Evolutionary conservation across 2,329 filamentous ascomycete species (phyloP).

Genomic region (Dactylellina cionopaga): DNA sequence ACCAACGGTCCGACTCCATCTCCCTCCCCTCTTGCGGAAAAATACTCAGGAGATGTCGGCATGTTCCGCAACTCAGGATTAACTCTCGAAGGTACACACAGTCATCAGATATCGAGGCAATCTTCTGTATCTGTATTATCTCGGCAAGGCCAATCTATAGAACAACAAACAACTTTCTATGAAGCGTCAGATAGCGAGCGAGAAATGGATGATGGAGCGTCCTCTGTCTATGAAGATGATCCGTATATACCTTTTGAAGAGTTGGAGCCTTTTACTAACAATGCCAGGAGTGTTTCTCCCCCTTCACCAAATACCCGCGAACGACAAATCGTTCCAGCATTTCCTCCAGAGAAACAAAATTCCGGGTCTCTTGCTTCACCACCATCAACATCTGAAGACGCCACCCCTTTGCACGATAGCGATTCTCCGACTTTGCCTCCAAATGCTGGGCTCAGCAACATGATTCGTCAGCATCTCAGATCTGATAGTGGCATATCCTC

Average conservation of each 20-base stretch:
- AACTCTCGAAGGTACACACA: background rate
- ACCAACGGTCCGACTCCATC: constrained; percentile 31
- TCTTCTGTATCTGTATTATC: constrained; percentile 20
- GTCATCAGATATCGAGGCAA: constrained; percentile 2
- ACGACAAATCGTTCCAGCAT: constrained; percentile 24
- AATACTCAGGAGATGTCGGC: constrained; percentile 11
- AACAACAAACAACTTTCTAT: constrained; percentile 40
- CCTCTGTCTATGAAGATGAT: constrained; percentile 49
- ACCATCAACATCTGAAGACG: background rate
- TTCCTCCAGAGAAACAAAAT: constrained; percentile 19
- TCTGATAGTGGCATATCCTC: constrained; percentile 84
- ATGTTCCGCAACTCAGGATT: constrained; percentile 27
- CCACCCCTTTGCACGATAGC: constrained; percentile 53
- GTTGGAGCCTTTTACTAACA: too few species aligned
- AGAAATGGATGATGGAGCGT: constrained; percentile 47
- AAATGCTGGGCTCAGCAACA: constrained; percentile 75
- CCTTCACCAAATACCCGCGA: constrained; percentile 10
- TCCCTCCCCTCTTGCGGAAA: constrained; percentile 35
- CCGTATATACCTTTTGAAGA: constrained; percentile 42
- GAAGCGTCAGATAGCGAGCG: constrained; percentile 42
- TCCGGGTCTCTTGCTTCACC: background rate
- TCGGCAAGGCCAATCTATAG: background rate
- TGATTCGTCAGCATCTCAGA: constrained; percentile 86
- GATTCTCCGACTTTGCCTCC: constrained; percentile 86
- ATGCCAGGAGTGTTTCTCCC: background rate